phyloP scores from a whole-genome alignment of 805 yeast genomes.

The Martiniozyma abietophila region DNA sequence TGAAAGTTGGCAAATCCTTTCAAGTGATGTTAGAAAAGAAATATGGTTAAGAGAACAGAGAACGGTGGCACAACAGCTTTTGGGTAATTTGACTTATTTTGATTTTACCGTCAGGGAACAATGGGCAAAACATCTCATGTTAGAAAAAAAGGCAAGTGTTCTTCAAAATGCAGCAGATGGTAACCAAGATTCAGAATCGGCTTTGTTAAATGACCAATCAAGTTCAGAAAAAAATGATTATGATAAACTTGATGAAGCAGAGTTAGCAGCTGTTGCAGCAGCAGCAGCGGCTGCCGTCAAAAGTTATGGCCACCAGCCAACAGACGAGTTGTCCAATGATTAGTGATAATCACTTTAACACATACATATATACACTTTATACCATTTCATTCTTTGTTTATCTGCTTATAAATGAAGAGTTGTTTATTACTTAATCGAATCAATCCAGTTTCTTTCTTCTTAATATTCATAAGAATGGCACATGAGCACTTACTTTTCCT shows the following conservation, averaged over 20 bases:
- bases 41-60: constrained; percentile 38
- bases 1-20: constrained; percentile 34
- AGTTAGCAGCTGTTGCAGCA: constrained; percentile 27
- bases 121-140: constrained; percentile 25
- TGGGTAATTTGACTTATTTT: constrained; percentile 32
- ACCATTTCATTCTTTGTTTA: too few relatives aligned
- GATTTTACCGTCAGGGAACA: constrained; percentile 35
- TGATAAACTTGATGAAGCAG: constrained; percentile 16
- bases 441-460: too few relatives aligned
- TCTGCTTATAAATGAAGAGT: too few relatives aligned
- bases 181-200: constrained; percentile 3
- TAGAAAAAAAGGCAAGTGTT: constrained; percentile 15
- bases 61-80: constrained; percentile 34
- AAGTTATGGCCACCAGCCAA: constrained; percentile 11
- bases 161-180: constrained; percentile 4
- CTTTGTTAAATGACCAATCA: constrained; percentile 10
- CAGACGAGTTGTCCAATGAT: too few relatives aligned
- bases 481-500: too few relatives aligned
- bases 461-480: too few relatives aligned
- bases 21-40: constrained; percentile 28
- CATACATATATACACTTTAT: too few relatives aligned
- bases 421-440: too few relatives aligned
- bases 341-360: too few relatives aligned
- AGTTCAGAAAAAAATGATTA: constrained; percentile 1
- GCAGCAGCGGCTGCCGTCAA: constrained; percentile 23